Evolutionary conservation across 2,329 filamentous ascomycete genomes (phyloP), one percentile per base, ranked within the genome.

Genomic region (Lecanicillium sp.): DNA sequence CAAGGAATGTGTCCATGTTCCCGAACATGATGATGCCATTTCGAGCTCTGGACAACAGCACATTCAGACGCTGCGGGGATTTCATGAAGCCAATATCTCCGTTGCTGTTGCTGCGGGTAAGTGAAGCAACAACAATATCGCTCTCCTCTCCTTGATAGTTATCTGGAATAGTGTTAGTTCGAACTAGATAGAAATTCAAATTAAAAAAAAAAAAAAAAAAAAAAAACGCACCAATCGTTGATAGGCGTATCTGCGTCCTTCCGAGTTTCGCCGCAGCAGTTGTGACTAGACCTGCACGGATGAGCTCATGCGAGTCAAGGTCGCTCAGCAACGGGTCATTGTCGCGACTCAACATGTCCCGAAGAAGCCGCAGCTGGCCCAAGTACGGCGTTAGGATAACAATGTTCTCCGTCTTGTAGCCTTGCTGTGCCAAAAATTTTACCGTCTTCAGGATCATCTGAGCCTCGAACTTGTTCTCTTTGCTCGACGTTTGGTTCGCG

Each of bases 121-220:
- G 61, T 0, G 81, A 84, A 0, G 70, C 77, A 7, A 90, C 75
- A 0, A 89, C 81, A 14, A 90, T 83, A 1, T 89, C 79, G 30
- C 78, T 81, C 54, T 90, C 86, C 57, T 90, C 86, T 1, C 86
- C 85, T 60, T 90, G 86, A 49, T 86, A 90, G 52, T 90, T 90
- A 52, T 90, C 85, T 83, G 17, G 2, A 3, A 0, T 7, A 14
- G 15, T 54, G 5, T 44, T 17, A 30, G 19, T n/a, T 8, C 3
- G 2, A 9, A 0, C 4, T 21, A 12, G 5, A 26, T 21, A 26
- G 19, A 37, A 2, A 37, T 11, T 4, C 10, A 40, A 3, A 12
- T 33, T 14, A 2, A 17, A 15, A 8, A 7, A n/a, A 19, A 44
- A 30, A 6, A 4, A 1, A 7, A n/a, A 19, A 44, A 30, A 6